phyloP scores from a whole-genome alignment of 164 flowering plant species.

The Aristolochia fimbriata region DNA sequence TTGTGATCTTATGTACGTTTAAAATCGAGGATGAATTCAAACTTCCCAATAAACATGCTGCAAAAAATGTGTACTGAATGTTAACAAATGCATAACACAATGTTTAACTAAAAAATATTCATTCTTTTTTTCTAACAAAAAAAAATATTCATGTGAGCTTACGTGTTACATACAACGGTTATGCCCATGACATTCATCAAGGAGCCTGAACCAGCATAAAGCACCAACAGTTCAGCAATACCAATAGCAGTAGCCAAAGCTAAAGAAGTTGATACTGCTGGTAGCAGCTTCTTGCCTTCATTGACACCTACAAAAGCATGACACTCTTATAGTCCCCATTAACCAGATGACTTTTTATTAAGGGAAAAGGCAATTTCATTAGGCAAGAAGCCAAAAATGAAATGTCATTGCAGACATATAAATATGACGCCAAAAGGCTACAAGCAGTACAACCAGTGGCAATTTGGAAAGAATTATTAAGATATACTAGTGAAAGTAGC shows the following conservation, averaged over 20 bases:
- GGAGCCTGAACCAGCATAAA: constrained; percentile 64
- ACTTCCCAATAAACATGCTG: no score
- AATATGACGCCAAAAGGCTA: constrained; percentile 4
- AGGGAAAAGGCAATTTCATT: no score
- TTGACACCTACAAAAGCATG: constrained; percentile 16
- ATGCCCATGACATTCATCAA: constrained; percentile 92
- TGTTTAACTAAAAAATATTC: no score
- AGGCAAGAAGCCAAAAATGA: neutral
- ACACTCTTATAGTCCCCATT: neutral
- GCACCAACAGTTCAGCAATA: constrained; percentile 73
- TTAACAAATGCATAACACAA: no score
- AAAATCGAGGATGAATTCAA: no score
- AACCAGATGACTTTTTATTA: no score
- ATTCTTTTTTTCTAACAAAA: no score
- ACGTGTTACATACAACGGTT: constrained; percentile 71
- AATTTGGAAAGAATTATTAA: neutral
- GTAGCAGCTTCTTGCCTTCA: constrained; percentile 47
- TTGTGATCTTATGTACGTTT: no score
- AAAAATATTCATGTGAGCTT: constrained; percentile 4
- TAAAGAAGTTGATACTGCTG: constrained; percentile 79
- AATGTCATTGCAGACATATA: constrained; percentile 7
- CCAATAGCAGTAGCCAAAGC: constrained; percentile 80
- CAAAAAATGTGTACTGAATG: no score
- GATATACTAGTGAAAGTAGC: neutral
- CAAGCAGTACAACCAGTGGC: neutral